Conservation (phyloP, 441 rosid genomes). For the Biscutella laevigata region DNA sequence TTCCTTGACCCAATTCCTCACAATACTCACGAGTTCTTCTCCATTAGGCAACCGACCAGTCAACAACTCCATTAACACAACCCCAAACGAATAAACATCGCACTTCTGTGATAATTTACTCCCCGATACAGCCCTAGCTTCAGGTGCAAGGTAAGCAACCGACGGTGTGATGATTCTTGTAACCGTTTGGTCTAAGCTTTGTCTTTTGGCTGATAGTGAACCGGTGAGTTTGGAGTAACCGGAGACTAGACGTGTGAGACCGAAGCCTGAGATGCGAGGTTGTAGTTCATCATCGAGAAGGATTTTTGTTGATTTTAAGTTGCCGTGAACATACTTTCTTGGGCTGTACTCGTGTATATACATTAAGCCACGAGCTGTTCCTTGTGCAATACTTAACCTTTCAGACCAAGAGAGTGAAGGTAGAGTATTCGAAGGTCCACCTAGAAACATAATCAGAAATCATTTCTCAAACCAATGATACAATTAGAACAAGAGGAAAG, state of each 20-base stretch:
- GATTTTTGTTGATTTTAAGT: conserved; percentile 68
- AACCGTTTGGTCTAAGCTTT: conserved; percentile 35
- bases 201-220: conserved; percentile 32
- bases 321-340: conserved; percentile 63
- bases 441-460: conserved; percentile 28
- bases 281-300: conserved; percentile 69
- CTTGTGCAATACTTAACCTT: conserved; percentile 71
- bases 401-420: conserved; percentile 59
- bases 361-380: conserved; percentile 69
- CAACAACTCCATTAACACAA: conserved; percentile 63
- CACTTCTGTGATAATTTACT: conserved; percentile 66
- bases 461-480: background rate
- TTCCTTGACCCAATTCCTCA: conserved; percentile 57
- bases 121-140: conserved; percentile 44
- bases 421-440: conserved; percentile 36
- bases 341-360: conserved; percentile 69
- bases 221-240: conserved; percentile 30
- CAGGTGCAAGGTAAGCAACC: conserved; percentile 57
- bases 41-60: conserved; percentile 57
- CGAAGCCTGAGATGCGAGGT: conserved; percentile 67
- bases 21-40: conserved; percentile 47
- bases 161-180: conserved; percentile 41
- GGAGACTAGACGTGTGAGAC: conserved; percentile 49
- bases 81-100: conserved; percentile 74
- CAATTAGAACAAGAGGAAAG: conserved; percentile 6